Conservation (phyloP, 2,329 filamentous ascomycete species). For the Trichothecium sympodiale region DNA sequence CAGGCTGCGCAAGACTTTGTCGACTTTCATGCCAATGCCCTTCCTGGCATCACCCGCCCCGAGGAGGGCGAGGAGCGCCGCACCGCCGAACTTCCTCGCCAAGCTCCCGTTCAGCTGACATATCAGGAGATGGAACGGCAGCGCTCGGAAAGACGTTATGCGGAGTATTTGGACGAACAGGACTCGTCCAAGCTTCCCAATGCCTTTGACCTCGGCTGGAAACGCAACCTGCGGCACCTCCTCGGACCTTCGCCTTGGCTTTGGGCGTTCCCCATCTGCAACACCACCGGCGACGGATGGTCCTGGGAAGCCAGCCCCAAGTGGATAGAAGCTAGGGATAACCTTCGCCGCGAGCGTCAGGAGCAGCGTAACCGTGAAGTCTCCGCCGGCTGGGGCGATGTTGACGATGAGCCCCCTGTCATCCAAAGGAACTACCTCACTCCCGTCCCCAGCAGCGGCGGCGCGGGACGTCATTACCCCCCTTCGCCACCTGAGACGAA, state of each 20-base stretch:
- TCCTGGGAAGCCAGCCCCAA: constrained; percentile 75
- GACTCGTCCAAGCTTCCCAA: constrained; percentile 82
- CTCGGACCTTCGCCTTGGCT: constrained; percentile 64
- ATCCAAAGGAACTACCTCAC: constrained; percentile 6
- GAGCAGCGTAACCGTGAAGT: constrained; percentile 53
- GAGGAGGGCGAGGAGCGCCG: constrained; percentile 65
- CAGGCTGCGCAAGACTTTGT: constrained; percentile 60
- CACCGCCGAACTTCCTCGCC: constrained; percentile 11
- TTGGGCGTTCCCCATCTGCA: constrained; percentile 74
- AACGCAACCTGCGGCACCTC: constrained; percentile 67
- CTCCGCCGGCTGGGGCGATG: constrained; percentile 54
- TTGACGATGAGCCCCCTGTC: constrained; percentile 12
- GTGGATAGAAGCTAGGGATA: constrained; percentile 64
- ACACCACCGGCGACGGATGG: constrained; percentile 88
- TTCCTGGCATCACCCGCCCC: constrained; percentile 68
- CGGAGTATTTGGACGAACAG: constrained; percentile 77
- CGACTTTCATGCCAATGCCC: constrained; percentile 70
- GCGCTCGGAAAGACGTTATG: constrained; percentile 43
- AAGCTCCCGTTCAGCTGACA: constrained; percentile 31
- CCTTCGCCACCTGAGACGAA: constrained; percentile 5
- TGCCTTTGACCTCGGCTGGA: constrained; percentile 84
- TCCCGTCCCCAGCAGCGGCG: constrained; percentile 6
- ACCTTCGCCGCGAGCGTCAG: constrained; percentile 44
- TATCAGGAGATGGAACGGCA: constrained; percentile 45
- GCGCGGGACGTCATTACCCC: constrained; percentile 16